Base-by-base conservation (phyloP, 2,329 filamentous ascomycete genomes). In the Trichoderma atrobrunneum region DNA sequence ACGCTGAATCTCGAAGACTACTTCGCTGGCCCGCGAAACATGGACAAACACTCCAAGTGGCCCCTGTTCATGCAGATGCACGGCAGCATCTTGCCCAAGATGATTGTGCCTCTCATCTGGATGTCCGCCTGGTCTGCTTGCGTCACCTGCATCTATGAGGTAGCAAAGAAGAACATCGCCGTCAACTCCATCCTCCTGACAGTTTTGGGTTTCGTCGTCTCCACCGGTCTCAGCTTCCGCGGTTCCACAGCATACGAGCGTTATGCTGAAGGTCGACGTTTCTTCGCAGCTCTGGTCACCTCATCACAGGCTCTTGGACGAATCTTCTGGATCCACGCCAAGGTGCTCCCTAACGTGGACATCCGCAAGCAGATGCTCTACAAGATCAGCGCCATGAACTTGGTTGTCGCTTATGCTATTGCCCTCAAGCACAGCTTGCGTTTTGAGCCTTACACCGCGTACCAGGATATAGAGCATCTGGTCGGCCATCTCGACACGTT, bases 291-390 rank as follows among this genome's bases (percentile, higher is more conserved):
- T 71, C 83, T 90, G 76, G 88, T 86, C 70, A 84, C 86, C 80
- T 91, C 92, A 78, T 83, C 86, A 77, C 85, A 94, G 83, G 83
- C 90, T 79, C 84, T 97, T 76, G 92, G 89, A 76, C 90, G 95
- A 26, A 86, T 93, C 11, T 93, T 96, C 78, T 98, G 95, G 95
- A 86, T 97, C 36, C 92, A 97, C 76, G 85, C 88, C 8, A 93
- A 78, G 84, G 91, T 75, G 84, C 85, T 34, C 84, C 88, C 60
- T 70, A 84, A 72, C 39, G 72, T 78, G 51, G 81, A 83, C 11
- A 85, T 86, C 24, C 93, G 93, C 77, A 85, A 91, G 57, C 90
- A 92, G 75, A 77, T 94, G 2, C 84, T 96, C 14, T 87, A 85
- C 70, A 95, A 95, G 81, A 79, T 93, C 84, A 90, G 90, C 18